Percentiles rank a stretch among this genome's conserved stretches.
Conservation (phyloP, 2,329 filamentous ascomycete genomes). For the Phialocephala subalpina region DNA sequence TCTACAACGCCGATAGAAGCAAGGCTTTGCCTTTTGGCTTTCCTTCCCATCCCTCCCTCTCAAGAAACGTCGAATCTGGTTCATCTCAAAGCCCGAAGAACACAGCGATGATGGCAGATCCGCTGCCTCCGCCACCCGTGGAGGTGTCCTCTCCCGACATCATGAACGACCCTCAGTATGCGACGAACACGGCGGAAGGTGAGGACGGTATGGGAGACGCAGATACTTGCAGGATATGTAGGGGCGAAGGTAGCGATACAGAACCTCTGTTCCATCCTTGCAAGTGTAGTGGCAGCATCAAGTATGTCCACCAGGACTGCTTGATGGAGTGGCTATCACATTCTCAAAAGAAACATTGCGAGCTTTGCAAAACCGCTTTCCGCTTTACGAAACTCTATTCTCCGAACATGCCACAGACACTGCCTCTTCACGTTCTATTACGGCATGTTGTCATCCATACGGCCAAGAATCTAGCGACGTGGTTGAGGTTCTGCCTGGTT, state of each 20-base stretch:
- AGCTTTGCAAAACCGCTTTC: conserved; percentile 98
- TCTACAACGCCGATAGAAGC: conserved; percentile 28
- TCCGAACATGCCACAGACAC: conserved; percentile 85
- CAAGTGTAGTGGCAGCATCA: conserved; percentile 99
- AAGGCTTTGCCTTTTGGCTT: conserved; percentile 40
- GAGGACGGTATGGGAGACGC: conserved; percentile 46
- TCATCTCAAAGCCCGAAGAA: background rate
- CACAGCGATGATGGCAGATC: conserved; percentile 32
- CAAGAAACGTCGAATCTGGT: background rate
- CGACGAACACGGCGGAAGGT: conserved; percentile 46
- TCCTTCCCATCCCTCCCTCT: background rate
- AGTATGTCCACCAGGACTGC: conserved; percentile 97
- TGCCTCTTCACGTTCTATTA: conserved; percentile 83
- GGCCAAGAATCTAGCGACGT: conserved; percentile 75
- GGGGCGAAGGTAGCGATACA: conserved; percentile 81
- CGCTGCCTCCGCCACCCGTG: background rate
- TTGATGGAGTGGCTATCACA: conserved; percentile 99
- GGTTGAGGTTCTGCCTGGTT: conserved; percentile 81
- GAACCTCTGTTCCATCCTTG: conserved; percentile 97
- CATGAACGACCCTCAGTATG: conserved; percentile 64
- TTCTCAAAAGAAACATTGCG: conserved; percentile 99
- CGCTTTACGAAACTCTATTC: conserved; percentile 98
- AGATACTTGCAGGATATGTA: conserved; percentile 96
- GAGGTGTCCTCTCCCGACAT: conserved; percentile 51
- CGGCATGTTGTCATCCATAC: conserved; percentile 80